phyloP scores from a whole-genome alignment of 2,329 filamentous ascomycete genomes.

The Aspergillus spinulosporus region DNA sequence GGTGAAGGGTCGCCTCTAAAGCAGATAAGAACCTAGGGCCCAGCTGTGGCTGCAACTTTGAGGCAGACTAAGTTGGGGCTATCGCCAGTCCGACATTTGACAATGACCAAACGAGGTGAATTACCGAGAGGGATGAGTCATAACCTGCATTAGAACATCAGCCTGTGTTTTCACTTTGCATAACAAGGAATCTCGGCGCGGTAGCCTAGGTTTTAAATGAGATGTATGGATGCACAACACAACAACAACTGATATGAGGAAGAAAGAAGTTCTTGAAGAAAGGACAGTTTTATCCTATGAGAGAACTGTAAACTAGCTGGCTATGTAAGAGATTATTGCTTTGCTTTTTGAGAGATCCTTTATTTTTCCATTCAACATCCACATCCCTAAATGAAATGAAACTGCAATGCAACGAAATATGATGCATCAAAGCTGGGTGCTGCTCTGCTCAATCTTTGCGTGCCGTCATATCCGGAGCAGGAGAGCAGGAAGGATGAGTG shows the following conservation, averaged over 20 bases:
- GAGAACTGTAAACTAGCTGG: background rate
- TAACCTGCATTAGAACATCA: background rate
- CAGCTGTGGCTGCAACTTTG: no score
- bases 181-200: constrained; percentile 1
- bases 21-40: no score
- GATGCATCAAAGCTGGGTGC: background rate
- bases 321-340: background rate
- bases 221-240: background rate
- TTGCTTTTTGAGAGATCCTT: background rate
- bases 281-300: background rate
- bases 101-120: background rate
- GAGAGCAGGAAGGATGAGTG: no score
- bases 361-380: background rate
- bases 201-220: background rate
- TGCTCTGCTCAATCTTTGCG: background rate
- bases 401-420: background rate
- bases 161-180: constrained; percentile 5
- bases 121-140: background rate
- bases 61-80: no score
- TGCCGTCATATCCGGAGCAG: no score
- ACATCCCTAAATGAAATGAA: background rate
- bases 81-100: background rate
- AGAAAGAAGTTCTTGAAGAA: background rate
- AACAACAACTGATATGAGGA: background rate
- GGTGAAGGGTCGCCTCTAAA: no score